These are phyloP conservation scores for Euphrasia arctica DNA, from an alignment of 305 asterid genomes.

Conservation along the genomic window DNA sequence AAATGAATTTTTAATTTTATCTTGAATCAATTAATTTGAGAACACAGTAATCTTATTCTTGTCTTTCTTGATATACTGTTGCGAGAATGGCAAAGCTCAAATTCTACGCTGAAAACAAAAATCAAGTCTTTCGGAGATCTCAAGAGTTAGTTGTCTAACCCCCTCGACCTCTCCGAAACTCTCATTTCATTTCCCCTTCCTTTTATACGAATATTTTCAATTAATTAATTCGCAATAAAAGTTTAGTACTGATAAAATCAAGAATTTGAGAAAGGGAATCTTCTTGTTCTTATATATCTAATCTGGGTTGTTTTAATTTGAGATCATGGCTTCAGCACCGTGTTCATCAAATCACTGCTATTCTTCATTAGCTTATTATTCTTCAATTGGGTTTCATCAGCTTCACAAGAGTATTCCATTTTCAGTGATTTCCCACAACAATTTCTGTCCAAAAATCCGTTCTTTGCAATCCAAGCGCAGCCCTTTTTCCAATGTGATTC, in stretches of 20 bases:
- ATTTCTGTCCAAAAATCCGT: constrained; percentile 33
- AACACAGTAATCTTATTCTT: too few species aligned
- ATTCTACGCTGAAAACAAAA: not conserved
- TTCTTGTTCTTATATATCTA: not conserved
- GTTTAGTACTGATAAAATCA: not conserved
- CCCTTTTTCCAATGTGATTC: constrained; percentile 39
- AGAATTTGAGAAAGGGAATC: not conserved
- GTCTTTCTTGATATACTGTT: not conserved
- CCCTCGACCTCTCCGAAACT: constrained; percentile 44
- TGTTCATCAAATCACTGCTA: constrained; percentile 46
- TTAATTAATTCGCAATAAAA: not conserved
- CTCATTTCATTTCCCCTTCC: not conserved
- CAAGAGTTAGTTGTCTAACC: constrained; percentile 39
- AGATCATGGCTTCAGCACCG: constrained; percentile 44
- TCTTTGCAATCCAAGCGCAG: constrained; percentile 46
- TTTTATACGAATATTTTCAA: not conserved
- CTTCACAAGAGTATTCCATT: constrained; percentile 26
- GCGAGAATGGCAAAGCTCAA: not conserved
- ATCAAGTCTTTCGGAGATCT: constrained; percentile 56
- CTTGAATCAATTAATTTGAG: too few species aligned
- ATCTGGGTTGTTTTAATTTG: not conserved
- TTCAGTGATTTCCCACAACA: constrained; percentile 34
- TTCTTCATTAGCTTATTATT: constrained; percentile 43
- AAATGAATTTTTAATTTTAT: too few species aligned
- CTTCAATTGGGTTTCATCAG: constrained; percentile 41